A percentile compares a stretch with the other conserved stretches of the same genome.
Evolutionary conservation across 2,329 filamentous ascomycete species (phyloP).

Genomic region (Boeremia lycopersici): DNA sequence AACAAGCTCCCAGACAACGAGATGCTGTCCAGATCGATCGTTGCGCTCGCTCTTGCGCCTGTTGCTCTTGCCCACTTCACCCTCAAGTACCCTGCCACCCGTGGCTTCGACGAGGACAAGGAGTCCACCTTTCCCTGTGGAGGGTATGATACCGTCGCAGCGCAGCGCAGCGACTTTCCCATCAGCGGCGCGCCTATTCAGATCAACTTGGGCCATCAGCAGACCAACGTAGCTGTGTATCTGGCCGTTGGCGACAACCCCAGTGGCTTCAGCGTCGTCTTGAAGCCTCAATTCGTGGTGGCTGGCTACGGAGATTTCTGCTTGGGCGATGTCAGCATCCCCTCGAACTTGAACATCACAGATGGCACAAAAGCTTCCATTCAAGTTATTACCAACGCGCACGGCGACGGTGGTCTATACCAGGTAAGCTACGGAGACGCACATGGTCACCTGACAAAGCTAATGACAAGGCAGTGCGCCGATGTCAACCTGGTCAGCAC

Average conservation of each 20-base stretch:
- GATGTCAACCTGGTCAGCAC: conserved; percentile 70
- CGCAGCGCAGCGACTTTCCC: conserved; percentile 57
- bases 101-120: conserved; percentile 57
- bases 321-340: conserved; percentile 63
- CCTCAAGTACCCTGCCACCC: conserved; percentile 58
- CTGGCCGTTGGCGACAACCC: conserved; percentile 59
- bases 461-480: conserved; percentile 62
- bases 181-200: conserved; percentile 58
- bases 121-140: conserved; percentile 59
- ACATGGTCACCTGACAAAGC: conserved; percentile 5
- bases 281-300: conserved; percentile 66
- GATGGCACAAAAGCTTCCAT: conserved; percentile 70
- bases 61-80: conserved; percentile 62
- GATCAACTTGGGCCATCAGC: conserved; percentile 59
- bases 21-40: conserved; percentile 43
- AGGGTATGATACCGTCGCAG: conserved; percentile 52
- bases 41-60: conserved; percentile 51
- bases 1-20: conserved; percentile 15
- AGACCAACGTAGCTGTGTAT: conserved; percentile 59
- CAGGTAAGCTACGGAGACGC: conserved; percentile 51
- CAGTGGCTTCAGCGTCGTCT: conserved; percentile 71
- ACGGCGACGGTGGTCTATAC: conserved; percentile 67
- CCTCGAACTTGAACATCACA: conserved; percentile 55
- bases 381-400: conserved; percentile 70
- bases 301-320: conserved; percentile 70